Evolutionary conservation across 306 rosid genomes (phyloP), one percentile per base, ranked within the genome.

Genomic region (Vigna hirtella): DNA sequence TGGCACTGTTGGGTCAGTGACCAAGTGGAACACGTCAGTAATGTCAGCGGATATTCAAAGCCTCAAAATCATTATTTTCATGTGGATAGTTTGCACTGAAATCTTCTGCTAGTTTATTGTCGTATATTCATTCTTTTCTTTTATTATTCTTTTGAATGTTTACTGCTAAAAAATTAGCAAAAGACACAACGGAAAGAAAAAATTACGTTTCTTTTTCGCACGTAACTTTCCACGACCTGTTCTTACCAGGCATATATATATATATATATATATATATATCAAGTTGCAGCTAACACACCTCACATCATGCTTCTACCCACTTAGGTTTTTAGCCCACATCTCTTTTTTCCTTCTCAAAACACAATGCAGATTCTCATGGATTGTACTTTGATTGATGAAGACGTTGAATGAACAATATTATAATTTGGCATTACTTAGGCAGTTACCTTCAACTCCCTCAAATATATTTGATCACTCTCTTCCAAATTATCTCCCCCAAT

Each of bases 1-100:
- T 63, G 45, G 12, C 67, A 30, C 67, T 62, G 45, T 63, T 63
- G 69, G 69, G 49, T 16, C 69, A 62, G 69, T n/a, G 71, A 40
- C 51, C 50, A 40, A 66, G 32, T 66, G 52, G 52, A 66, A 66
- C 70, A 64, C 47, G 71, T 18, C 52, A 66, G 32, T 10, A 64
- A 64, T 64, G 71, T 18, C 71, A 40, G 49, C 10, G n/a, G 51
- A 40, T 4, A 38, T 40, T 38, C 51, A 66, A 40, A n/a, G n/a
- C 52, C 43, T 64, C 49, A 36, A n/a, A 64, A n/a, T n/a, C 49
- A 40, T 40, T 66, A 40, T 40, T 66, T 40, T 36, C 11, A 9
- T 66, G 9, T 40, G 51, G 30, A 17, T 38, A 65, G 16, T 65
- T 65, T 38, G 30, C 51, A n/a, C 51, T 40, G 3, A 18, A 36